Evolutionary conservation across 2,329 filamentous ascomycete genomes (phyloP).

Genomic region (Arthroderma sp.): DNA sequence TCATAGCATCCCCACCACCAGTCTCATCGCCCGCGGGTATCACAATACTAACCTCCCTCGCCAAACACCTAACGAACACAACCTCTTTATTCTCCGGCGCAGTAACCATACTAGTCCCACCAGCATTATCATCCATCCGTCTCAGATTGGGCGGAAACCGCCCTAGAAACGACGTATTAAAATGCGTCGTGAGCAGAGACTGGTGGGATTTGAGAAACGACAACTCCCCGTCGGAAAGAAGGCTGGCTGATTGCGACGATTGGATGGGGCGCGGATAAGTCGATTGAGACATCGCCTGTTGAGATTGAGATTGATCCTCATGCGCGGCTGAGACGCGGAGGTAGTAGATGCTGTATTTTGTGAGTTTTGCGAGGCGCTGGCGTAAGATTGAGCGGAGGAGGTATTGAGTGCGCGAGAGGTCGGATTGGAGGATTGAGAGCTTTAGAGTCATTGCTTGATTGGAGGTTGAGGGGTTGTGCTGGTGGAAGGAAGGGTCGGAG

Average conservation of each 20-base stretch:
- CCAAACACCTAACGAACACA: slow-evolving; percentile 60
- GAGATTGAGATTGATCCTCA: slow-evolving; percentile 10
- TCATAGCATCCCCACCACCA: slow-evolving; percentile 13
- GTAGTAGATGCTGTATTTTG: slow-evolving; percentile 39
- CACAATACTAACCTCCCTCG: slow-evolving; percentile 34
- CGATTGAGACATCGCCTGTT: slow-evolving; percentile 6
- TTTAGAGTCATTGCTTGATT: slow-evolving; percentile 87
- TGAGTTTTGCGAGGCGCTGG: slow-evolving; percentile 66
- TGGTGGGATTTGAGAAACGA: slow-evolving; percentile 79
- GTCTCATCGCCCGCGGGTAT: slow-evolving; percentile 20
- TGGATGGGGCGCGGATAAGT: neutral
- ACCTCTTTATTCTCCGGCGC: slow-evolving; percentile 67
- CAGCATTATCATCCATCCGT: slow-evolving; percentile 78
- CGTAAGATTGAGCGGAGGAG: slow-evolving; percentile 72
- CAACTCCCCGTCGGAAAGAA: slow-evolving; percentile 64
- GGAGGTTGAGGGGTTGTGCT: slow-evolving; percentile 34
- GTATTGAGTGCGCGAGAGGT: slow-evolving; percentile 88
- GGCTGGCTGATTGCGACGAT: slow-evolving; percentile 12
- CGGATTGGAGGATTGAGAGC: slow-evolving; percentile 90
- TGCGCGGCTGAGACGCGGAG: slow-evolving; percentile 18
- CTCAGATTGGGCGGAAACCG: slow-evolving; percentile 69
- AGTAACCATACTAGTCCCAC: slow-evolving; percentile 86
- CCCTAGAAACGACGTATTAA: slow-evolving; percentile 68
- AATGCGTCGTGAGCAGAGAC: slow-evolving; percentile 70
- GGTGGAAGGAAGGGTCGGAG: slow-evolving; percentile 33